phyloP scores from a whole-genome alignment of 805 yeast species.

The Torulaspora quercuum region DNA sequence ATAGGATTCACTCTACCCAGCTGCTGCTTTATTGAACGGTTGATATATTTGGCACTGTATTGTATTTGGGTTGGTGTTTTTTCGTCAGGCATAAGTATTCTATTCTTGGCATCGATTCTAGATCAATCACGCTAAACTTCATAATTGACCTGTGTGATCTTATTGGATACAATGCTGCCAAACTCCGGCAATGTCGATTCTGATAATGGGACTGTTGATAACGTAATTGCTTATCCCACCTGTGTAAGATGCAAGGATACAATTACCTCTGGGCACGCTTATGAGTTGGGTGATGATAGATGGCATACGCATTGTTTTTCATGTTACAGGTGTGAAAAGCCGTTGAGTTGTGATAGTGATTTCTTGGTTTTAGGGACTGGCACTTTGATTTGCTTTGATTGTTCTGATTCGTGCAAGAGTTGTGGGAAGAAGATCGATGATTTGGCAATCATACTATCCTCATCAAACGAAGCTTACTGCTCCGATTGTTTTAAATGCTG shows the following conservation, averaged over 20 bases:
- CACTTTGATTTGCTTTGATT: conserved; percentile 79
- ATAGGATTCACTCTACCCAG: too few species aligned
- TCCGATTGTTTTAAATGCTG: conserved; percentile 85
- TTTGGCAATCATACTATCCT: conserved; percentile 74
- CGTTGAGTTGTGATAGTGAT: conserved; percentile 82
- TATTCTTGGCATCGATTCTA: too few species aligned
- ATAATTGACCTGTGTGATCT: too few species aligned
- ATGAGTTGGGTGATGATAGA: conserved; percentile 87
- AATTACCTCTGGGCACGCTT: conserved; percentile 88
- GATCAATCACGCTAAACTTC: too few species aligned
- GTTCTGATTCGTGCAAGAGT: conserved; percentile 85
- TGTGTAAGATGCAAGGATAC: conserved; percentile 48
- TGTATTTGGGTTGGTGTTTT: too few species aligned
- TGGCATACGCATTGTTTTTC: conserved; percentile 95
- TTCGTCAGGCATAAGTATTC: too few species aligned
- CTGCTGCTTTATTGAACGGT: too few species aligned
- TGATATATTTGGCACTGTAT: too few species aligned
- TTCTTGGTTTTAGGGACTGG: conserved; percentile 93
- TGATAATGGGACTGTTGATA: neutral
- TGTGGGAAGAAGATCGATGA: conserved; percentile 88
- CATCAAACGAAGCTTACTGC: conserved; percentile 95
- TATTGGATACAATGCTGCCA: too few species aligned
- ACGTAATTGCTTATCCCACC: conserved; percentile 20
- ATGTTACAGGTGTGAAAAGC: conserved; percentile 77
- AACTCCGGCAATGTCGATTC: too few species aligned